Percentiles rank a stretch among this genome's conserved stretches.
Evolutionary conservation across 768 basidiomycete species (phyloP).

Genomic region (Suillus americanus): DNA sequence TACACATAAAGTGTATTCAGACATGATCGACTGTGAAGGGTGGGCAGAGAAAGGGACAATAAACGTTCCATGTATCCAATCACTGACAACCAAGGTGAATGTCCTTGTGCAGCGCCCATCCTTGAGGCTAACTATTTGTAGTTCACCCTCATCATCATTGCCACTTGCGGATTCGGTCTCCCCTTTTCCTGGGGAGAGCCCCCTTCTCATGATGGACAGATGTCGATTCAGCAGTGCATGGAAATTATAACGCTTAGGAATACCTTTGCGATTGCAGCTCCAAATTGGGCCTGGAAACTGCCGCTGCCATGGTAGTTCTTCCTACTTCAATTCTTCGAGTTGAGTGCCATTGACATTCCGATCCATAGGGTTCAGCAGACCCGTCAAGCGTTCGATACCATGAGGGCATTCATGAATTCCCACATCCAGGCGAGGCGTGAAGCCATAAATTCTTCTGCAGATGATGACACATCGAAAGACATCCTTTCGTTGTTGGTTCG

Average conservation of each 20-base stretch:
- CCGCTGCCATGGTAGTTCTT: slow-evolving; percentile 18
- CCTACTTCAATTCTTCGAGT: not conserved
- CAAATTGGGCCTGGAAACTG: slow-evolving; percentile 23
- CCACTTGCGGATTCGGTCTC: slow-evolving; percentile 24
- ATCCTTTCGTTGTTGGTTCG: slow-evolving; percentile 20
- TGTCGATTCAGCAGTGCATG: slow-evolving; percentile 22
- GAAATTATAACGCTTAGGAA: slow-evolving; percentile 13
- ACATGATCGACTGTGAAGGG: slow-evolving; percentile 18
- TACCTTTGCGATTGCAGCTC: slow-evolving; percentile 18
- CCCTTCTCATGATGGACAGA: slow-evolving; percentile 17
- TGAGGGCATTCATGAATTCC: slow-evolving; percentile 21
- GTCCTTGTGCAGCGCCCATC: not conserved
- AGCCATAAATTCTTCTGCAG: slow-evolving; percentile 10
- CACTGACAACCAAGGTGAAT: slow-evolving; percentile 21
- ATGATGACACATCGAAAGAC: slow-evolving; percentile 13
- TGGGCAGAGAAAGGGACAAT: slow-evolving; percentile 18
- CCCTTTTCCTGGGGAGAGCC: slow-evolving; percentile 20
- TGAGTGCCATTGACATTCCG: not conserved
- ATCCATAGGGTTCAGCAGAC: slow-evolving; percentile 19
- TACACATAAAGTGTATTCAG: slow-evolving; percentile 18
- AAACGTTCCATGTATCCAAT: slow-evolving; percentile 16
- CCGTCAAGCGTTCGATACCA: slow-evolving; percentile 21
- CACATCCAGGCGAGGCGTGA: slow-evolving; percentile 13
- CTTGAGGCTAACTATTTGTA: not conserved
- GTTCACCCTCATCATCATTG: slow-evolving; percentile 22